A percentile compares a stretch with the other conserved stretches of the same genome.
These are phyloP conservation scores for Corylus avellana DNA, from an alignment of 306 rosid species.

Conservation along the genomic window DNA sequence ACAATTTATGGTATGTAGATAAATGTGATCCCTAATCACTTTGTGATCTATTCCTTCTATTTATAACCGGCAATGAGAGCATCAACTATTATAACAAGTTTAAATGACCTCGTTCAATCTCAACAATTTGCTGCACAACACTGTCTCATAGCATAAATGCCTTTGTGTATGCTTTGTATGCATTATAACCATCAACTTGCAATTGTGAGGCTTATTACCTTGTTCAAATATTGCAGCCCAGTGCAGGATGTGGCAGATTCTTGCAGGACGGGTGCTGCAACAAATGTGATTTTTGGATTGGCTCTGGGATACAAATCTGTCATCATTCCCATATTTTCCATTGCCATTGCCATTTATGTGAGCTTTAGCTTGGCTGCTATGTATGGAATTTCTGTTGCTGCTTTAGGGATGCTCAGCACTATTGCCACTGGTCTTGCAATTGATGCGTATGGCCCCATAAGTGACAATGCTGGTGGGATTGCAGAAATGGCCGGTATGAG, in stretches of 20 bases:
- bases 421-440: slow-evolving; percentile 74
- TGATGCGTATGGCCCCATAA: slow-evolving; percentile 77
- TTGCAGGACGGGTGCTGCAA: slow-evolving; percentile 73
- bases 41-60: background rate
- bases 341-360: slow-evolving; percentile 64
- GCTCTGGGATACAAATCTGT: slow-evolving; percentile 73
- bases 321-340: slow-evolving; percentile 65
- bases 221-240: slow-evolving; percentile 48
- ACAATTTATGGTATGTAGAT: background rate
- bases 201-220: slow-evolving; percentile 19
- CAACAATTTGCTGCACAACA: background rate
- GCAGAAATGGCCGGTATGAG: slow-evolving; percentile 83
- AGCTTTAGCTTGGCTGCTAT: slow-evolving; percentile 79
- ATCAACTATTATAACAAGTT: background rate
- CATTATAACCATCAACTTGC: background rate
- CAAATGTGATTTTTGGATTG: slow-evolving; percentile 69
- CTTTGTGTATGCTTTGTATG: background rate
- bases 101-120: background rate
- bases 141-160: background rate
- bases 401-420: slow-evolving; percentile 79
- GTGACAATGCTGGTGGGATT: slow-evolving; percentile 74
- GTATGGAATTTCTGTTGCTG: slow-evolving; percentile 73
- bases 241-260: slow-evolving; percentile 85
- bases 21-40: background rate
- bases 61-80: background rate